Percentiles rank a stretch among this genome's conserved stretches.
These are phyloP conservation scores for Lentinula guzmanii DNA, from an alignment of 768 basidiomycete species.

Conservation along the genomic window DNA sequence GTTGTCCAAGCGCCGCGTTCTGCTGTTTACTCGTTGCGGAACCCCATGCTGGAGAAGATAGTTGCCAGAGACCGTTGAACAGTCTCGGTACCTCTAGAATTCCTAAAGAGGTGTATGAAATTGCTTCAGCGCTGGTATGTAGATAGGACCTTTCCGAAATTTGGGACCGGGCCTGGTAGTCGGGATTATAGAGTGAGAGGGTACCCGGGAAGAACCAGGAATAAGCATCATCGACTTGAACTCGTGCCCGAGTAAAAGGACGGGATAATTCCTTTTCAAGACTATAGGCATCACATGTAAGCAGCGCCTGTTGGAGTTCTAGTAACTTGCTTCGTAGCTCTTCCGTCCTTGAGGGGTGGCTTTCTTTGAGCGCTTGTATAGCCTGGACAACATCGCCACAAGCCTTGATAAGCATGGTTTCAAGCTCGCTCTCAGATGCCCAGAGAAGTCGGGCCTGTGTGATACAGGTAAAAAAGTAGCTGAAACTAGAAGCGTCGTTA, in stretches of 20 bases:
- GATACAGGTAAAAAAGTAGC: constrained; percentile 9
- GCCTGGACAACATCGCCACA: constrained; percentile 13
- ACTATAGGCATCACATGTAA: constrained; percentile 8
- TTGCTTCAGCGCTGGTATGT: neutral
- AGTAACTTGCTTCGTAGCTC: constrained; percentile 3
- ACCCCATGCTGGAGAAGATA: constrained; percentile 58
- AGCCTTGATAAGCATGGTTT: neutral
- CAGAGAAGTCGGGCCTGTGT: constrained; percentile 3
- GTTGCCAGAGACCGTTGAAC: constrained; percentile 55
- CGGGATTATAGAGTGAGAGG: neutral
- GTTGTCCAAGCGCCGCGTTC: neutral
- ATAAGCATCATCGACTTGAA: constrained; percentile 9
- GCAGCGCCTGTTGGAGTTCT: constrained; percentile 4
- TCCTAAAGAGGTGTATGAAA: constrained; percentile 24
- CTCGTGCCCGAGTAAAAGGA: constrained; percentile 9
- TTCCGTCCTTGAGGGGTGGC: neutral
- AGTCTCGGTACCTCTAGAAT: constrained; percentile 38
- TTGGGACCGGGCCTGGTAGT: neutral
- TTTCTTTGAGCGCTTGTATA: constrained; percentile 13
- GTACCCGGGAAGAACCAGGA: neutral
- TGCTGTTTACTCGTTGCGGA: constrained; percentile 24
- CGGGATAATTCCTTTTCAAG: neutral
- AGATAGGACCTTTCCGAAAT: neutral
- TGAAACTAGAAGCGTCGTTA: constrained; percentile 5
- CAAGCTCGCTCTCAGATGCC: constrained; percentile 1